Evolutionary conservation across 495 filamentous ascomycete species (phyloP), one percentile per base, ranked within the genome.

Genomic region (Jackrogersella minutella): DNA sequence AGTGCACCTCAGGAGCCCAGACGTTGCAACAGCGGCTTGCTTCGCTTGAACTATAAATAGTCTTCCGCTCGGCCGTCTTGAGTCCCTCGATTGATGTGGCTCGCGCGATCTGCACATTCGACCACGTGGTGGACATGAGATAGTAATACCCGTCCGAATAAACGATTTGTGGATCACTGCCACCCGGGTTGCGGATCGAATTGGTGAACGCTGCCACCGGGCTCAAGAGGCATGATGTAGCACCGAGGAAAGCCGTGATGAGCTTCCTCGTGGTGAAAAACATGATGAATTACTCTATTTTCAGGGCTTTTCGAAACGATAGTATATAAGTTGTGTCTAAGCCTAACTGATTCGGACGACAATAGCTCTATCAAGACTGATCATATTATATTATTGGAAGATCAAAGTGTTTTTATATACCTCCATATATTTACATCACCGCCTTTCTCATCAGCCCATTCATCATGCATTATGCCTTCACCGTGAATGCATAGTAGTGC

Each of bases 1-100:
- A 77, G 58, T 85, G 82, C 2, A 82, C 72, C 70, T 85, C 84
- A 1, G 84, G 84, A 0, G 84, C 84, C 84, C 84, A 87, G 33
- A 86, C 82, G 60, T 86, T 84, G 47, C 78, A 81, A 71, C 79
- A 79, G 4, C 80, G 75, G 4, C 64, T 61, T 0, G 78, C 39
- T 30, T 74, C 75, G 36, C 56, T 71, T 37, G 77, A 78, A 10
- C 73, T 77, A 54, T 80, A 85, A 19, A 84, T 77, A 0, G 77
- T 66, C 64, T 82, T 84, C n/a, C 77, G 77, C n/a, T 76, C 55
- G 0, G 82, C 82, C 1, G 75, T 77, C 54, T 77, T 75, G 5
- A 87, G 75, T 0, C 80, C 84, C 9, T 78, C 75, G 28, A 87
- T 73, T 5, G 80, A 85, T 0, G 74, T 78, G 0, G 84, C 71